These are phyloP conservation scores for Candida coleopterorum DNA, from an alignment of 805 yeast species.

Conservation along the genomic window DNA sequence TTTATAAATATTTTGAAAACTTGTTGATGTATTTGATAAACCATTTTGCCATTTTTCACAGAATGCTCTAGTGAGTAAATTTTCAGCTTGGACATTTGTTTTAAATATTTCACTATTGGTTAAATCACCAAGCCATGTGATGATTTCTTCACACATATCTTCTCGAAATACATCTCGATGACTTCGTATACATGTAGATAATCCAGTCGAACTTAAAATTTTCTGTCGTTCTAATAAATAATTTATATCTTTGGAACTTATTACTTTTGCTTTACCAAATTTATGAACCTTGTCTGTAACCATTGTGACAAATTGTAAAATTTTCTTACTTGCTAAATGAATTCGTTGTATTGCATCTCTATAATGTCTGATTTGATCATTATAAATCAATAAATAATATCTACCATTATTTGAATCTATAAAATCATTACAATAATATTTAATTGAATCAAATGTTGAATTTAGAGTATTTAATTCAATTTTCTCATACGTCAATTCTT, in stretches of 20 bases:
- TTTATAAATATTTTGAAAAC: conserved; percentile 15
- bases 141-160: conserved; percentile 70
- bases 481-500: conserved; percentile 18
- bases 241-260: conserved; percentile 49
- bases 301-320: conserved; percentile 64
- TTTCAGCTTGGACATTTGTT: conserved; percentile 42
- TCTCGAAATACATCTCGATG: conserved; percentile 71
- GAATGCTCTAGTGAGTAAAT: conserved; percentile 53
- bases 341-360: conserved; percentile 69
- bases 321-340: conserved; percentile 58
- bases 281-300: conserved; percentile 58
- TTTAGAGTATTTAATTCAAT: conserved; percentile 25
- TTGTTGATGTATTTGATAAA: neutral
- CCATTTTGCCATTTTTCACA: conserved; percentile 63
- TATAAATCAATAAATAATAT: conserved; percentile 61
- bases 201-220: conserved; percentile 57
- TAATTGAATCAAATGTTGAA: conserved; percentile 31
- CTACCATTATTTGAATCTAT: conserved; percentile 37
- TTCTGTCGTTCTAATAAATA: conserved; percentile 50
- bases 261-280: conserved; percentile 66
- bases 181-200: conserved; percentile 61
- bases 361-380: conserved; percentile 74
- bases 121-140: conserved; percentile 61
- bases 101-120: conserved; percentile 50
- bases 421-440: conserved; percentile 35